Evolutionary conservation across 345 rosid species (phyloP), one percentile per base, ranked within the genome.

Genomic region (Nephelium lappaceum): DNA sequence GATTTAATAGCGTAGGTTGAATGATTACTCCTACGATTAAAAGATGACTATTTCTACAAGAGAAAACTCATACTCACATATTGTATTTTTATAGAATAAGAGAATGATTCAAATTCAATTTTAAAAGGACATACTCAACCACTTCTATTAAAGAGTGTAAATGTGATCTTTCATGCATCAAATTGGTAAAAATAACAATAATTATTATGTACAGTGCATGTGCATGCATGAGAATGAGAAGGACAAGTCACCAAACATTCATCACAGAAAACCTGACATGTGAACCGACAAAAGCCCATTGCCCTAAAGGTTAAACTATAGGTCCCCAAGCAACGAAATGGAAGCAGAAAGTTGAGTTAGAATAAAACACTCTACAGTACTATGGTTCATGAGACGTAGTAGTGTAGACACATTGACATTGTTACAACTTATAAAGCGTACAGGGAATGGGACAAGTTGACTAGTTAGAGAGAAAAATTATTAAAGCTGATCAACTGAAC

Each of bases 171-270:
- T 31, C 51, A 11, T 45, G 51, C 51, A 45, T 11, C 11, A 11
- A n/a, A 58, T 6, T n/a, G 63, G 63, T 58, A 21, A 18, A 6
- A 11, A 7, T 45, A 1, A 11, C 5, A n/a, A 57, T 1, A 18
- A 49, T 25, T 49, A 70, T 25, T 15, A 70, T 15, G 31, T 24
- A 11, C 45, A 71, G 31, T 49, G 11, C 24, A 71, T 58, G 76
- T 58, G 67, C 66, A 57, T 58, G 67, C 66, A 57, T n/a, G 51
- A 45, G 51, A 45, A 60, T 60, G 76, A 72, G 67, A 1, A 43
- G 15, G 53, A 21, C 51, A 39, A 38, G 49, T n/a, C 76, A 73
- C 49, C 53, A 14, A 21, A 58, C 67, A 70, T 24, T 47, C 39
- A 70, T 24, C 61, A 49, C 9, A 42, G 14, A 11, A 47, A 69